phyloP scores from a whole-genome alignment of 495 filamentous ascomycete genomes.

The Sabuloglossum arenarium region DNA sequence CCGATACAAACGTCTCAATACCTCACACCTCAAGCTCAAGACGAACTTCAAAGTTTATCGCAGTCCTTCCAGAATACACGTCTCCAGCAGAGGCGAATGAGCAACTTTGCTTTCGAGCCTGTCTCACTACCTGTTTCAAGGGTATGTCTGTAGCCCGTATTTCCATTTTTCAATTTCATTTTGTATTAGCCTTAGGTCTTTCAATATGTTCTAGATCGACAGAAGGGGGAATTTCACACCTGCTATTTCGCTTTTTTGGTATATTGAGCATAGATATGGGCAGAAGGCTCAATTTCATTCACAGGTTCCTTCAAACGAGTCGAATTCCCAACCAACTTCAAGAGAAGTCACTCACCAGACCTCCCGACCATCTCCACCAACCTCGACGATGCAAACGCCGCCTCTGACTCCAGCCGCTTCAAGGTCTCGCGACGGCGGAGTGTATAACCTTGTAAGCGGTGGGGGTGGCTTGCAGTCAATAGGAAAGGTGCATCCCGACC shows the following conservation, averaged over 20 bases:
- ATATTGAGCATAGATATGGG: background rate
- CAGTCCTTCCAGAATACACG: constrained; percentile 47
- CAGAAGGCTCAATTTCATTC: background rate
- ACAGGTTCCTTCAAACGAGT: constrained; percentile 2
- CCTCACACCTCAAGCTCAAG: constrained; percentile 29
- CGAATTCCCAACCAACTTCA: background rate
- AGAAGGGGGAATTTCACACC: background rate
- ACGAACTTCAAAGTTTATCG: constrained; percentile 52
- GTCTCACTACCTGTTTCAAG: constrained; percentile 71
- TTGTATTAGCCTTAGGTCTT: background rate
- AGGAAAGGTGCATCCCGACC: constrained; percentile 6
- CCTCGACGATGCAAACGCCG: constrained; percentile 59
- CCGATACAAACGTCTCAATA: constrained; percentile 13
- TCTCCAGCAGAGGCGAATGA: constrained; percentile 62
- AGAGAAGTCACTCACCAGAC: constrained; percentile 1
- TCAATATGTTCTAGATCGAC: too few relatives aligned
- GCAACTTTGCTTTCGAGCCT: constrained; percentile 69
- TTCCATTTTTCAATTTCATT: background rate
- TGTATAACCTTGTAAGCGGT: constrained; percentile 12
- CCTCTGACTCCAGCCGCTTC: constrained; percentile 75
- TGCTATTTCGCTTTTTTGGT: background rate
- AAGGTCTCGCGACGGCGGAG: constrained; percentile 26
- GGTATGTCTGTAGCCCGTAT: constrained; percentile 29
- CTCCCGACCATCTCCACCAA: constrained; percentile 5
- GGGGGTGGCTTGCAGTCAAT: constrained; percentile 1